Base-by-base conservation (phyloP, 2,329 filamentous ascomycete species). In the Aspergillus sp. region DNA sequence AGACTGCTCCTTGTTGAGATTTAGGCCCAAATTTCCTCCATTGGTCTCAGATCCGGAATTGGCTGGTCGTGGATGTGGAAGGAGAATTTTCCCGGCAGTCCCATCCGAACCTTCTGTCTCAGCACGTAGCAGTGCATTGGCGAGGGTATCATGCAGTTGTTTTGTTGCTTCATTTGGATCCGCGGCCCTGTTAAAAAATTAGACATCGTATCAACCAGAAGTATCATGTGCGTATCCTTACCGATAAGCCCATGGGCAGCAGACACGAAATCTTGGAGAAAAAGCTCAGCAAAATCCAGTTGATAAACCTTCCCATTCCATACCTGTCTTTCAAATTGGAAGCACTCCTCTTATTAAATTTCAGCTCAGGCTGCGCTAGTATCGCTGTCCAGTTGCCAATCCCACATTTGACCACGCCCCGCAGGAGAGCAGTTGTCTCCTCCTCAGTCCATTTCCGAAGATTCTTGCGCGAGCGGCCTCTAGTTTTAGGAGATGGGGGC, bases 301-400 rank as follows among this genome's bases (percentile, higher is more conserved):
- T 59, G 3, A 55, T 50, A 28, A 35, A 12, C 11, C 11, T 42
- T 27, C 40, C 10, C 19, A 31, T 32, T 26, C 8, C 51, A 42
- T 69, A 76, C 57, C 78, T 69, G 56, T 85, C 81, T 62, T 84
- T 85, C 38, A 85, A 59, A 52, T 84, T 81, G 26, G 81, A 73
- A 7, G 79, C 74, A n/a, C 74, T 81, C 27, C 81, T 70, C 8
- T 73, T 69, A 47, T 79, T 71, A 56, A 85, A 84, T 3, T 65
- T 66, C 45, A 79, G 76, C 30, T 81, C 76, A 11, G 74, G 60
- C 50, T 78, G 75, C 3, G 76, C 68, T 27, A 83, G 58, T 12
- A 85, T 83, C 50, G 75, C 75, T 44, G 80, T 83, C 81, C 81
- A 85, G 49, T 74, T 81, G 3, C 81, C 81, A 47, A 83, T 78